Conservation (phyloP, 805 yeast species). For the Ogataea zsoltii region DNA sequence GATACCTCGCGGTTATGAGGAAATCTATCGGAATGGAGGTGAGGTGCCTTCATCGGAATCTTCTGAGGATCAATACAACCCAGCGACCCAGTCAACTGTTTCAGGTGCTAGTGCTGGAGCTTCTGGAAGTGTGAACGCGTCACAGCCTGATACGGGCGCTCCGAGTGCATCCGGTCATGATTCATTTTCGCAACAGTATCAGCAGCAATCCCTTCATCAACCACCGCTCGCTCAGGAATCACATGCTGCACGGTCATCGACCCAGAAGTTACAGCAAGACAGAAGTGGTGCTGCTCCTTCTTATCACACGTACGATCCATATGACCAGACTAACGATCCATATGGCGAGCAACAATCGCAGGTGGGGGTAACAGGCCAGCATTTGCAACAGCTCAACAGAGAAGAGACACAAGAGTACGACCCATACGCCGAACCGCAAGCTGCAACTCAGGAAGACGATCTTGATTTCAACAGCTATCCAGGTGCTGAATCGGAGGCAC, state of each 20-base stretch:
- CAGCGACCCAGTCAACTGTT: slow-evolving; percentile 24
- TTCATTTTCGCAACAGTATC: not conserved
- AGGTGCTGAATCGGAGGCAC: slow-evolving; percentile 15
- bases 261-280: not conserved
- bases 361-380: not conserved
- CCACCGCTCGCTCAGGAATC: not conserved
- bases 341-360: slow-evolving; percentile 12
- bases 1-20: slow-evolving; percentile 25
- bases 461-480: slow-evolving; percentile 34
- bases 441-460: slow-evolving; percentile 14
- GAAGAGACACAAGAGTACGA: slow-evolving; percentile 15
- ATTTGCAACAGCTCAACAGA: slow-evolving; percentile 4
- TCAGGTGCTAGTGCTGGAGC: slow-evolving; percentile 19
- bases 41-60: slow-evolving; percentile 15
- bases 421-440: slow-evolving; percentile 27
- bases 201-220: not conserved
- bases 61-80: slow-evolving; percentile 22
- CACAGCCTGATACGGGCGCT: not conserved
- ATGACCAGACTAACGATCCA: slow-evolving; percentile 22
- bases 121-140: not conserved
- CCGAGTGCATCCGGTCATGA: not conserved
- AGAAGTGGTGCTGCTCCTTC: slow-evolving; percentile 19
- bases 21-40: slow-evolving; percentile 8
- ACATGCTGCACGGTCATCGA: not conserved
- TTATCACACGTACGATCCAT: slow-evolving; percentile 28